These are phyloP conservation scores for Curvularia hawaiiensis DNA, from an alignment of 2,329 filamentous ascomycete genomes.

Conservation along the genomic window DNA sequence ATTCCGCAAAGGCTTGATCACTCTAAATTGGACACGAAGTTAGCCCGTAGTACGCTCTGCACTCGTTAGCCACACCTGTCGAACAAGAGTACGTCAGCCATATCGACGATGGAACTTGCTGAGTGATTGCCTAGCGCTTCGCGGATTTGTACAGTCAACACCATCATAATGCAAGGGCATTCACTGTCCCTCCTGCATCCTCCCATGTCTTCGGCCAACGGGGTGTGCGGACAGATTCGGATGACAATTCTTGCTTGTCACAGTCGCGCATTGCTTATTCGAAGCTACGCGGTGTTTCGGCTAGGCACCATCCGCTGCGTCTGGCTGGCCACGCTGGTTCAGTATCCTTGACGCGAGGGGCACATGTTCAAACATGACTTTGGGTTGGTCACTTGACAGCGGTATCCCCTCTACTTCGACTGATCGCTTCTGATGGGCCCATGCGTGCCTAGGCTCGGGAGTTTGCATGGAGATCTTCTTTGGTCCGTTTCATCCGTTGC, in stretches of 20 bases:
- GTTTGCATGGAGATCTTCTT: background rate
- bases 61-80: background rate
- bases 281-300: conserved; percentile 13
- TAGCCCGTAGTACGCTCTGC: background rate
- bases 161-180: background rate
- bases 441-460: background rate
- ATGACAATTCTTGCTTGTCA: background rate
- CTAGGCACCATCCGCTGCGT: conserved; percentile 12
- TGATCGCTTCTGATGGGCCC: background rate
- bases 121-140: background rate
- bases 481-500: conserved; percentile 6
- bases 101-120: background rate
- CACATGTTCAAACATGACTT: background rate
- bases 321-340: background rate
- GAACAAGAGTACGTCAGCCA: background rate
- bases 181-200: background rate
- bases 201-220: background rate
- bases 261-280: background rate
- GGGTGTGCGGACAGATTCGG: background rate
- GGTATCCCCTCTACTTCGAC: background rate
- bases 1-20: background rate
- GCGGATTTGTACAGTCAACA: background rate
- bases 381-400: background rate
- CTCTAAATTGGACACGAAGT: background rate
- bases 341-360: background rate